These are phyloP conservation scores for Aspergillus egyptiacus DNA, from an alignment of 495 filamentous ascomycete species.

Conservation along the genomic window DNA sequence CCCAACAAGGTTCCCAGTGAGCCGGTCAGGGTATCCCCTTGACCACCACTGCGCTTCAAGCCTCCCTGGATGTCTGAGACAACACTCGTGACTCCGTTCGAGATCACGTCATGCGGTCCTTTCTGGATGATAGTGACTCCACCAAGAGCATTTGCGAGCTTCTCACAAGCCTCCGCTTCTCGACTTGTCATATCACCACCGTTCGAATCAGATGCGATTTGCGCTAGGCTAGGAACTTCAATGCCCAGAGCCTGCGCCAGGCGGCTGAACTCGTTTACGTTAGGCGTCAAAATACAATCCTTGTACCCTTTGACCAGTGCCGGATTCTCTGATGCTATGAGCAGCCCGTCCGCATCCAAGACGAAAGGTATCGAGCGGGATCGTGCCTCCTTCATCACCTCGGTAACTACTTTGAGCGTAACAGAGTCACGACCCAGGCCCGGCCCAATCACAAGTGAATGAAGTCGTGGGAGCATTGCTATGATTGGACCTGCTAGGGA, in stretches of 20 bases:
- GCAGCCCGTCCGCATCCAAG: slow-evolving; percentile 85
- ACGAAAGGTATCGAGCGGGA: slow-evolving; percentile 72
- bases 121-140: slow-evolving; percentile 92
- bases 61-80: slow-evolving; percentile 73
- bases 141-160: slow-evolving; percentile 68
- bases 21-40: slow-evolving; percentile 94
- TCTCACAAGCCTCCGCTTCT: slow-evolving; percentile 56
- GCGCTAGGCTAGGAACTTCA: slow-evolving; percentile 40
- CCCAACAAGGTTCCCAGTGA: slow-evolving; percentile 80
- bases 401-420: slow-evolving; percentile 80
- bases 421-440: slow-evolving; percentile 83
- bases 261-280: slow-evolving; percentile 86
- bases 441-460: slow-evolving; percentile 90
- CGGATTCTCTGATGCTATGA: slow-evolving; percentile 67
- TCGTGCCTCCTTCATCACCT: slow-evolving; percentile 74
- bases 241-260: slow-evolving; percentile 67
- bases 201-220: slow-evolving; percentile 33
- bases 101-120: slow-evolving; percentile 77
- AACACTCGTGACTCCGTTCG: slow-evolving; percentile 69
- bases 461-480: slow-evolving; percentile 74
- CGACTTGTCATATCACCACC: slow-evolving; percentile 40
- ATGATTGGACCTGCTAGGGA: slow-evolving; percentile 67
- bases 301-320: slow-evolving; percentile 72
- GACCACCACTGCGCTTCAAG: slow-evolving; percentile 83
- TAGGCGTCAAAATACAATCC: slow-evolving; percentile 87